phyloP scores from a whole-genome alignment of 1,139 yeast species.

The Yamadazyma dushanensis region DNA sequence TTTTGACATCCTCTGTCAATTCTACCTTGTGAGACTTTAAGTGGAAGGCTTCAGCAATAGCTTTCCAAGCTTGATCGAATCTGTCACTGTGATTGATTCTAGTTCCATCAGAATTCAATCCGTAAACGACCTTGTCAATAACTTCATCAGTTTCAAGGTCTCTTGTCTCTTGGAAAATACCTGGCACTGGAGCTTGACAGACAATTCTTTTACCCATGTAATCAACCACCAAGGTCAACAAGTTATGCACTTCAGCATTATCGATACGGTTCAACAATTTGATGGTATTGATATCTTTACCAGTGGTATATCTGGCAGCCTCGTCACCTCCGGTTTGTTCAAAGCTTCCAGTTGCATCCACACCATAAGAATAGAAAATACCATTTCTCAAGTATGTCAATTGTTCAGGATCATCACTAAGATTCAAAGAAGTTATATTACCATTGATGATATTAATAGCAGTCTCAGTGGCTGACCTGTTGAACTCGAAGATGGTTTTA shows the following conservation, averaged over 20 bases:
- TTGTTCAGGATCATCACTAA: slow-evolving; percentile 60
- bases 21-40: slow-evolving; percentile 65
- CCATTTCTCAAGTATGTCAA: slow-evolving; percentile 77
- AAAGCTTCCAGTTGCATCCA: slow-evolving; percentile 71
- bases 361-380: slow-evolving; percentile 80
- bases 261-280: slow-evolving; percentile 69
- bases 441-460: slow-evolving; percentile 78
- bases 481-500: slow-evolving; percentile 76
- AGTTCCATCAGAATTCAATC: slow-evolving; percentile 64
- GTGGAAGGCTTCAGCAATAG: slow-evolving; percentile 75
- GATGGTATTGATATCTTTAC: slow-evolving; percentile 77
- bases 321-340: slow-evolving; percentile 73
- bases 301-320: slow-evolving; percentile 80
- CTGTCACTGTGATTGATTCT: slow-evolving; percentile 48
- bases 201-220: slow-evolving; percentile 84
- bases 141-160: slow-evolving; percentile 27
- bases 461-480: slow-evolving; percentile 72
- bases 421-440: slow-evolving; percentile 76
- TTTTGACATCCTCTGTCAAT: slow-evolving; percentile 30
- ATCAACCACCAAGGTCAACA: slow-evolving; percentile 83
- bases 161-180: slow-evolving; percentile 62
- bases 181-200: slow-evolving; percentile 98
- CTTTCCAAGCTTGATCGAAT: slow-evolving; percentile 55
- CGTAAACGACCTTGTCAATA: slow-evolving; percentile 64
- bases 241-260: slow-evolving; percentile 60